Base-by-base conservation (phyloP, 139 green algal genomes). In the Coccomyxa sp. region DNA sequence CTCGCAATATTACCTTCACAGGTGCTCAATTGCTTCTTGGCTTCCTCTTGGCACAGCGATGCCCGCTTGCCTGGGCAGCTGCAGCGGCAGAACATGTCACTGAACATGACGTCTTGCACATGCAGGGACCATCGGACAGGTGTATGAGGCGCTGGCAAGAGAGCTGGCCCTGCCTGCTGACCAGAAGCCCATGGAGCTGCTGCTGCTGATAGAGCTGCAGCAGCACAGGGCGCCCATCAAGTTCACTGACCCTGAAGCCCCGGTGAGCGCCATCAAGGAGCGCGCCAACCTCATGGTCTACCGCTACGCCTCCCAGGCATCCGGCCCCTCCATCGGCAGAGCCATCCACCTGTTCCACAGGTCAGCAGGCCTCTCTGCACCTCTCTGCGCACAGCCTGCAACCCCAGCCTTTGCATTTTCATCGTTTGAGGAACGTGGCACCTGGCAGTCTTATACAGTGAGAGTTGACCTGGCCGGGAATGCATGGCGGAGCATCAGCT, bases 81-180 rank as follows among this genome's bases (percentile, higher is more conserved):
- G n/a, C n/a, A n/a, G n/a, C n/a, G n/a, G n/a, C n/a, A n/a, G n/a
- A n/a, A n/a, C n/a, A n/a, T n/a, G n/a, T n/a, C n/a, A n/a, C n/a
- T n/a, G n/a, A n/a, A n/a, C n/a, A n/a, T n/a, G n/a, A 58, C 16
- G 44, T 16, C 44, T 16, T 58, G 44, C 44, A 58, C 16, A 58
- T 71, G 68, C 80, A 72, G 86, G 83, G 22, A 87, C 73, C 7
- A 39, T 94, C 7, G 68, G 35, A 9, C 87, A 92, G 54, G 33
- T 94, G 58, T 83, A 89, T 22, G 6, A 36, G 4, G 87, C 87
- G 10, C 22, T 92, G 33, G 85, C 86, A 2, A 40, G 37, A 22
- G 68, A 68, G 9, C 8, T 50, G 16, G 39, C 40, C 39, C 68
- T 85, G 0, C 2, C 27, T 2, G 14, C 39, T 16, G 29, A n/a